A percentile compares a stretch with the other conserved stretches of the same genome.
phyloP scores from a whole-genome alignment of 2,329 filamentous ascomycete genomes.

The Fusarium veterinarium region DNA sequence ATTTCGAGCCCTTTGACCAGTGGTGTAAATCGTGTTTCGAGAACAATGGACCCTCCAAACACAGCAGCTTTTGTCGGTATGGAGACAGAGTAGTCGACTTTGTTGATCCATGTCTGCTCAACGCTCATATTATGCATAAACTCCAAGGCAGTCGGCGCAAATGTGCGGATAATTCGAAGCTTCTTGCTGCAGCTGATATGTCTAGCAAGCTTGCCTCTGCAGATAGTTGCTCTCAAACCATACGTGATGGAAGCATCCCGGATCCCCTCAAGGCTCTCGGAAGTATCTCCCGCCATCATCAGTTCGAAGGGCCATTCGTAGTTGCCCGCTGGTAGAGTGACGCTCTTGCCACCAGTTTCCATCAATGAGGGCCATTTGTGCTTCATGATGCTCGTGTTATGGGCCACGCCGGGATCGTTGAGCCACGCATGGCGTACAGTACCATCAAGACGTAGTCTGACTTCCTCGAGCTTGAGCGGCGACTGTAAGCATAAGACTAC shows the following conservation, averaged over 20 bases:
- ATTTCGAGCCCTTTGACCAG: conserved; percentile 88
- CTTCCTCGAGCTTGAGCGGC: conserved; percentile 75
- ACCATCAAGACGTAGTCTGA: conserved; percentile 76
- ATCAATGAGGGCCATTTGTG: conserved; percentile 77
- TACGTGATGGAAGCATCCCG: conserved; percentile 88
- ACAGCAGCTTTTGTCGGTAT: conserved; percentile 93
- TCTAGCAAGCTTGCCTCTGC: conserved; percentile 85
- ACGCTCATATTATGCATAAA: conserved; percentile 89
- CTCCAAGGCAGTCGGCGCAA: conserved; percentile 78
- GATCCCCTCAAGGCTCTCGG: conserved; percentile 92
- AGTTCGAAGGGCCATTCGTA: conserved; percentile 86
- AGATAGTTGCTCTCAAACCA: conserved; percentile 87
- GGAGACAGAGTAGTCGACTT: conserved; percentile 92
- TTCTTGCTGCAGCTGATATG: conserved; percentile 83
- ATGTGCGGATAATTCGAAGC: conserved; percentile 78
- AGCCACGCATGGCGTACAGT: conserved; percentile 70
- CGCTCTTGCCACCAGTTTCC: conserved; percentile 60
- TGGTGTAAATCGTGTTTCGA: conserved; percentile 88
- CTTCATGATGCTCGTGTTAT: conserved; percentile 69
- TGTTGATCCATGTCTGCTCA: conserved; percentile 97
- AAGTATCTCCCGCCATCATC: conserved; percentile 73
- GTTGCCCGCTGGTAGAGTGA: conserved; percentile 74
- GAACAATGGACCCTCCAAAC: conserved; percentile 84
- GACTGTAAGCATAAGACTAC: conserved; percentile 78
- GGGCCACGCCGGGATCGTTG: conserved; percentile 64